These are phyloP conservation scores for Zymoseptoria tritici DNA, from an alignment of 2,329 filamentous ascomycete species.

Conservation along the genomic window DNA sequence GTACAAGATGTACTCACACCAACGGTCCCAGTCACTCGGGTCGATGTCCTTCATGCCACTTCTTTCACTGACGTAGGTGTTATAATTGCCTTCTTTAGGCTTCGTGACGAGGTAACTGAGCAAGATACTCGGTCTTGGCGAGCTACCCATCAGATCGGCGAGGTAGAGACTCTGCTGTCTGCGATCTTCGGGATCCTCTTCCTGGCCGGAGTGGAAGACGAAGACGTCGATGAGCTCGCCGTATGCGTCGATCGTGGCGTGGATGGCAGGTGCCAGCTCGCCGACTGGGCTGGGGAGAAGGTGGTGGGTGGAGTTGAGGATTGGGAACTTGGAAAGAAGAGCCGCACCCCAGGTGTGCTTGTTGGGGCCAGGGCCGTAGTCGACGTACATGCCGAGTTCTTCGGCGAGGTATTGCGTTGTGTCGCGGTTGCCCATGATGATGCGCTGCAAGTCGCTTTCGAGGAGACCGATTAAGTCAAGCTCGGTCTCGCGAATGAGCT, in stretches of 20 bases:
- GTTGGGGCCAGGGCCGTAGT: conserved; percentile 94
- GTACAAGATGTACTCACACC: conserved; percentile 98
- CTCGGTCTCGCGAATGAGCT: conserved; percentile 67
- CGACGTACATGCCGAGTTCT: conserved; percentile 96
- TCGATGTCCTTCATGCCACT: conserved; percentile 97
- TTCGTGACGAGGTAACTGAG: conserved; percentile 89
- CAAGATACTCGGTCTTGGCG: conserved; percentile 71
- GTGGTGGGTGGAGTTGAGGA: conserved; percentile 93
- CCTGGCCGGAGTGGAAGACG: conserved; percentile 97
- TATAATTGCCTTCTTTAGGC: conserved; percentile 89
- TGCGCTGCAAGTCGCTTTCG: conserved; percentile 87
- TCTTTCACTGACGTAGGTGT: conserved; percentile 78
- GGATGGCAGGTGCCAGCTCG: conserved; percentile 89
- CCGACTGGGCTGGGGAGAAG: conserved; percentile 88
- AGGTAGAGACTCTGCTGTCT: conserved; percentile 81
- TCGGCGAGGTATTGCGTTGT: conserved; percentile 91
- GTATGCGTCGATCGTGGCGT: conserved; percentile 92
- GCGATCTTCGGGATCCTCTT: conserved; percentile 90
- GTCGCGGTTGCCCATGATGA: conserved; percentile 99
- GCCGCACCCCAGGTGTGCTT: conserved; percentile 98
- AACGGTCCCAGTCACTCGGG: conserved; percentile 84
- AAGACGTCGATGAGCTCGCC: conserved; percentile 86
- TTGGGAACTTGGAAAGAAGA: conserved; percentile 92
- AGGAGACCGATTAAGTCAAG: conserved; percentile 94
- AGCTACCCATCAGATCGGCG: conserved; percentile 76